phyloP scores from a whole-genome alignment of 352 stramenopile species.

The Peronospora farinosa region DNA sequence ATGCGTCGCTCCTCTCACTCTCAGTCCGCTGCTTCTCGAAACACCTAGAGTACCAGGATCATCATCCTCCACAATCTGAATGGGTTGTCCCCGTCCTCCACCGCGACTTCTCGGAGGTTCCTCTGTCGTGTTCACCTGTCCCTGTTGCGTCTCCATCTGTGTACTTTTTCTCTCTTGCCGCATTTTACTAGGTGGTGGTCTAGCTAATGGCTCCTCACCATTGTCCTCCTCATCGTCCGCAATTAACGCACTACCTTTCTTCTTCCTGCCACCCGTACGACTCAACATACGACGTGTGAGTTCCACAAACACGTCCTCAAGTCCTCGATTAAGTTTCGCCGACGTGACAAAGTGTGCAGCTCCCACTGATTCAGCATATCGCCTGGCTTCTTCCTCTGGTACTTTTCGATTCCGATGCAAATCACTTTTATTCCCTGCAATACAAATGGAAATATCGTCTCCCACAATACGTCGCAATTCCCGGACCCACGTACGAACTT shows the following conservation, averaged over 20 bases:
- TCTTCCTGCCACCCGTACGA: slow-evolving; percentile 68
- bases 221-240: slow-evolving; percentile 52
- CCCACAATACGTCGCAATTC: slow-evolving; percentile 89
- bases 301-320: slow-evolving; percentile 89
- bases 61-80: slow-evolving; percentile 62
- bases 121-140: slow-evolving; percentile 26
- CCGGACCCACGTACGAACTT: slow-evolving; percentile 90
- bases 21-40: slow-evolving; percentile 34
- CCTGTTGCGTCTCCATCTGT: slow-evolving; percentile 14
- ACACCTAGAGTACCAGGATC: slow-evolving; percentile 26
- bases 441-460: slow-evolving; percentile 87
- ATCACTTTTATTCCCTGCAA: slow-evolving; percentile 91
- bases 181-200: slow-evolving; percentile 21
- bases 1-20: slow-evolving; percentile 43
- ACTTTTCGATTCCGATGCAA: slow-evolving; percentile 87
- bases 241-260: slow-evolving; percentile 68
- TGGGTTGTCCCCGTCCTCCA: slow-evolving; percentile 44
- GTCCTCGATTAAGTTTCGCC: slow-evolving; percentile 87
- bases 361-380: slow-evolving; percentile 83
- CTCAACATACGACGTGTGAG: slow-evolving; percentile 80
- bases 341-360: slow-evolving; percentile 88
- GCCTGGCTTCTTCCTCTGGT: slow-evolving; percentile 69
- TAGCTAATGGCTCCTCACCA: slow-evolving; percentile 20
- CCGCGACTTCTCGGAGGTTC: slow-evolving; percentile 33
- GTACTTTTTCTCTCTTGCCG: slow-evolving; percentile 8